These are phyloP conservation scores for Ceratobasidium papillatum DNA, from an alignment of 1,284 basidiomycete species.

Conservation along the genomic window DNA sequence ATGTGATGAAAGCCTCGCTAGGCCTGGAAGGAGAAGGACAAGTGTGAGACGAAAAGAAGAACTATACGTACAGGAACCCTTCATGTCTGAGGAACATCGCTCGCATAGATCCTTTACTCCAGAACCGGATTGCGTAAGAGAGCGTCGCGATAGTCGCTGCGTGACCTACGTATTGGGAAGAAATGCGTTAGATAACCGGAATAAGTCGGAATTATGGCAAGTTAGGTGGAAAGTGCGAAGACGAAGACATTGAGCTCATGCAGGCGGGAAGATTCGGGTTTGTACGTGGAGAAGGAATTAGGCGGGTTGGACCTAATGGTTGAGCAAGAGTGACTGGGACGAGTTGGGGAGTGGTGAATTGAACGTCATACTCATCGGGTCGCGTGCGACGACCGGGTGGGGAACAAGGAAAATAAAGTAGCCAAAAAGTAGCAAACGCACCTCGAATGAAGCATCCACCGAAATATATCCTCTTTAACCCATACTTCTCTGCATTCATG, in stretches of 20 bases:
- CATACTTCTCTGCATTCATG: constrained; percentile 99
- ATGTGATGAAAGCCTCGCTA: no score
- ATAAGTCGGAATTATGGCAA: neutral
- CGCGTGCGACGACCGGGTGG: neutral
- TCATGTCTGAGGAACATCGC: constrained; percentile 98
- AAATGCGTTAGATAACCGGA: neutral
- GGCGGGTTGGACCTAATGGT: no score
- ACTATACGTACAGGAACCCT: constrained; percentile 86
- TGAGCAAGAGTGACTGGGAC: no score
- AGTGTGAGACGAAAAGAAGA: neutral
- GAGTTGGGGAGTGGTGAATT: no score
- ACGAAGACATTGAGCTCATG: no score
- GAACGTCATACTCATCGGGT: neutral
- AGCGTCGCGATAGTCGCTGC: constrained; percentile 97
- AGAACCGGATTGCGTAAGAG: constrained; percentile 99
- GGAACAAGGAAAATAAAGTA: neutral
- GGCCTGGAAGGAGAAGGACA: neutral
- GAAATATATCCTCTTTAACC: constrained; percentile 97
- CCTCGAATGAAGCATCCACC: constrained; percentile 99
- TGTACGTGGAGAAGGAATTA: no score
- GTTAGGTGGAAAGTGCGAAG: neutral
- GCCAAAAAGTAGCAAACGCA: constrained; percentile 53
- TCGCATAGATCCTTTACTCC: constrained; percentile 97
- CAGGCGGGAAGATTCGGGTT: neutral
- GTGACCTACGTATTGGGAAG: constrained; percentile 68